These are phyloP conservation scores for Podospora didyma DNA, from an alignment of 495 filamentous ascomycete genomes.

Conservation along the genomic window DNA sequence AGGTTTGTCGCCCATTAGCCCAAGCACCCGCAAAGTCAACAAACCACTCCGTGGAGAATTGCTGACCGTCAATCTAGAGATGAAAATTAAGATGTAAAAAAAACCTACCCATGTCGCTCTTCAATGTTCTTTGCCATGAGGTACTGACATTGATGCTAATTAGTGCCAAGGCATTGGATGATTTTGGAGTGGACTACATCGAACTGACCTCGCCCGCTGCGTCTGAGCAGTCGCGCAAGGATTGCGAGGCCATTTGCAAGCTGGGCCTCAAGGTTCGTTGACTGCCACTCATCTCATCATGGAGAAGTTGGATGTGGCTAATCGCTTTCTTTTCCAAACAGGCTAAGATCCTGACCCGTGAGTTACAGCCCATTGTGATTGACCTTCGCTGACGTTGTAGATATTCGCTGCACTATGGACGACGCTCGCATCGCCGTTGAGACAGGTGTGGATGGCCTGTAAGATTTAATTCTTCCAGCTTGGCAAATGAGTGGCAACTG, in stretches of 20 bases:
- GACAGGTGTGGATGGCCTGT: constrained; percentile 65
- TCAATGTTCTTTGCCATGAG: constrained; percentile 1
- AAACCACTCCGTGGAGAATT: too few species aligned
- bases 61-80: constrained; percentile 36
- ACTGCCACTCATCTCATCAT: neutral
- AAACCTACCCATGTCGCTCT: too few species aligned
- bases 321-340: too few species aligned
- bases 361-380: constrained; percentile 15
- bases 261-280: constrained; percentile 62
- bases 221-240: constrained; percentile 73
- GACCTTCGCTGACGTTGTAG: constrained; percentile 57
- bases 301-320: too few species aligned
- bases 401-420: constrained; percentile 92
- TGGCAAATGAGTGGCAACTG: too few species aligned
- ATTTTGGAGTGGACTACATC: constrained; percentile 92
- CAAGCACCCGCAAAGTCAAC: too few species aligned
- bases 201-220: constrained; percentile 79
- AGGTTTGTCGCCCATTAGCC: too few species aligned
- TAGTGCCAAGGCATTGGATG: constrained; percentile 56
- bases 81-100: constrained; percentile 81
- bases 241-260: constrained; percentile 89
- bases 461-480: constrained; percentile 94
- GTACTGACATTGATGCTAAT: too few species aligned
- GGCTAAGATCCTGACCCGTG: constrained; percentile 48
- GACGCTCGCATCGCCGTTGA: constrained; percentile 87